Evolutionary conservation across 2,329 filamentous ascomycete genomes (phyloP).

Genomic region (Fusarium torreyae): DNA sequence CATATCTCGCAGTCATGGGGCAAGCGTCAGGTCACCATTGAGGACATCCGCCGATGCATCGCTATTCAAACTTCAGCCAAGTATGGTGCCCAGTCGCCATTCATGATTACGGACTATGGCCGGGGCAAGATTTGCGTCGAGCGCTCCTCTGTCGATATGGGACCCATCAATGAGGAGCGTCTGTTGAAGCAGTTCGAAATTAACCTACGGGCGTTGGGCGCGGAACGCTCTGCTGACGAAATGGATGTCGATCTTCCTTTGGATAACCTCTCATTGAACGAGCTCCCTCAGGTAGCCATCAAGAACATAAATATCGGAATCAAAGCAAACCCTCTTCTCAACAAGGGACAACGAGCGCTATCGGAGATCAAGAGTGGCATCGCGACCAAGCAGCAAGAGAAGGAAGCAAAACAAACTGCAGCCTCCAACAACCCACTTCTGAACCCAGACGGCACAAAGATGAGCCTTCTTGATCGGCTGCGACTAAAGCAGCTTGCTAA

Average conservation of each 20-base stretch:
- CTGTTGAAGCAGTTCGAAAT: slow-evolving; percentile 69
- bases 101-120: slow-evolving; percentile 67
- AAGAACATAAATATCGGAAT: slow-evolving; percentile 50
- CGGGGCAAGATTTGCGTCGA: slow-evolving; percentile 72
- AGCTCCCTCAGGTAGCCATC: slow-evolving; percentile 57
- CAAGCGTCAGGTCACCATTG: slow-evolving; percentile 75
- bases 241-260: slow-evolving; percentile 48
- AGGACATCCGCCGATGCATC: slow-evolving; percentile 77
- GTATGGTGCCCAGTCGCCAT: slow-evolving; percentile 53
- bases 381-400: slow-evolving; percentile 65
- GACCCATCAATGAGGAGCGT: slow-evolving; percentile 64
- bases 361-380: slow-evolving; percentile 76
- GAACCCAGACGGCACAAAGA: slow-evolving; percentile 66
- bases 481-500: slow-evolving; percentile 77
- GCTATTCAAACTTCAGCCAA: slow-evolving; percentile 69
- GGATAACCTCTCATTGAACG: slow-evolving; percentile 66
- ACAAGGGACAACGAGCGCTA: slow-evolving; percentile 78
- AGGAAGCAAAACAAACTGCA: slow-evolving; percentile 56
- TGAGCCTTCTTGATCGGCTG: slow-evolving; percentile 82
- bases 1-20: slow-evolving; percentile 79
- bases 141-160: slow-evolving; percentile 58
- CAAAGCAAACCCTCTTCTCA: slow-evolving; percentile 70
- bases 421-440: slow-evolving; percentile 52
- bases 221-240: slow-evolving; percentile 41
- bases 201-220: slow-evolving; percentile 67